Evolutionary conservation across 1,284 basidiomycete species (phyloP).

Genomic region (Ustilago lituana): DNA sequence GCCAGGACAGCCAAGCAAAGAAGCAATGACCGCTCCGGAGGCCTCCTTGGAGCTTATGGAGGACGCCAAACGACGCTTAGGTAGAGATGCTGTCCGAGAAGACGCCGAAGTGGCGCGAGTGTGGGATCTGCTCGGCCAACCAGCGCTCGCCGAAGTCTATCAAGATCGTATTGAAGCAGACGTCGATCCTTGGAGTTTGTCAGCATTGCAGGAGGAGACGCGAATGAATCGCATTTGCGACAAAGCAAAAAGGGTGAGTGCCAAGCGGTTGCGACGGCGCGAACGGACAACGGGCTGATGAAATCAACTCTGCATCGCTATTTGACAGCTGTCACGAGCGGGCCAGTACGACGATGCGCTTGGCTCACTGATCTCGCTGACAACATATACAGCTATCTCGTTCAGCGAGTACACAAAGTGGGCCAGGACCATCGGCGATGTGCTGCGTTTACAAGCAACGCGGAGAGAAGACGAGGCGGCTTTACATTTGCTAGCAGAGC

Average conservation of each 20-base stretch:
- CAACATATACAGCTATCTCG: conserved; percentile 18
- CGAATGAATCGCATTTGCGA: conserved; percentile 25
- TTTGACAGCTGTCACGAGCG: conserved; percentile 13
- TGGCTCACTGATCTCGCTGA: conserved; percentile 18
- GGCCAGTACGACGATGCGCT: conserved; percentile 42
- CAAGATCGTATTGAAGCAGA: conserved; percentile 1
- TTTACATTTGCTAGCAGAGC: conserved; percentile 13
- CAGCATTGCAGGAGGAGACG: conserved; percentile 14
- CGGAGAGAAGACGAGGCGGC: conserved; percentile 26
- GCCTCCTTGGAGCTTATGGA: conserved; percentile 38
- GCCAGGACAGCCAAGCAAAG: conserved; percentile 21
- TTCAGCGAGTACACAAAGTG: conserved; percentile 30
- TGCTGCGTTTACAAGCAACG: conserved; percentile 29
- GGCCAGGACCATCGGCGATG: conserved; percentile 21
- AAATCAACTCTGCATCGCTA: too few species aligned
- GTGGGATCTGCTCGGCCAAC: conserved; percentile 25
- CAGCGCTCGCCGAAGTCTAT: conserved; percentile 28
- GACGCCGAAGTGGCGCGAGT: conserved; percentile 19
- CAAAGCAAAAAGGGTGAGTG: conserved; percentile 21
- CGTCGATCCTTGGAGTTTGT: background rate
- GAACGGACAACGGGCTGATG: too few species aligned
- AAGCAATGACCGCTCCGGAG: conserved; percentile 15
- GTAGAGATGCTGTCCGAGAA: conserved; percentile 11
- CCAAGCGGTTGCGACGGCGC: too few species aligned
- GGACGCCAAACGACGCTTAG: conserved; percentile 36